These are phyloP conservation scores for Clohesyomyces aquaticus DNA, from an alignment of 495 filamentous ascomycete species.

Conservation along the genomic window DNA sequence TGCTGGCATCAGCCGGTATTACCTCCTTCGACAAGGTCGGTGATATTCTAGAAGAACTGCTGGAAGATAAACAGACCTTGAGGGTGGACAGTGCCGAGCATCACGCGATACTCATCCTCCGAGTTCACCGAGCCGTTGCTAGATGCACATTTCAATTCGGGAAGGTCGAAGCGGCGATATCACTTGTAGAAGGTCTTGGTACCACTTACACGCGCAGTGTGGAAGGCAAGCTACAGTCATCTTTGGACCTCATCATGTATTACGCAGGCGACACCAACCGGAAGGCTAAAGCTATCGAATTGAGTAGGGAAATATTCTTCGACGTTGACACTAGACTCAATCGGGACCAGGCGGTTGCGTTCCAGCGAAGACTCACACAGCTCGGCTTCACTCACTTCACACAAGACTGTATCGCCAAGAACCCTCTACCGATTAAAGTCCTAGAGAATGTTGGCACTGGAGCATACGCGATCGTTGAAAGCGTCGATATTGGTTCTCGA, in stretches of 20 bases:
- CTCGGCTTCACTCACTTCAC: constrained; percentile 23
- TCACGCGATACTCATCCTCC: constrained; percentile 1
- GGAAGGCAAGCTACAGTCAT: constrained; percentile 15
- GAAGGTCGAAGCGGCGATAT: constrained; percentile 18
- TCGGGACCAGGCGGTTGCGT: constrained; percentile 14
- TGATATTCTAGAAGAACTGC: neutral
- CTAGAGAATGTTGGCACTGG: constrained; percentile 29
- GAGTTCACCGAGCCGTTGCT: constrained; percentile 12
- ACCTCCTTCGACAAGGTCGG: neutral
- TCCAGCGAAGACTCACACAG: constrained; percentile 5
- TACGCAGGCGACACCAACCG: neutral
- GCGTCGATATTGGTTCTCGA: constrained; percentile 13
- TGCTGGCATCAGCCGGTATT: neutral
- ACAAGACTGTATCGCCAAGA: neutral
- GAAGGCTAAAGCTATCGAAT: constrained; percentile 1
- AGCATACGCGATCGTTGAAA: constrained; percentile 31
- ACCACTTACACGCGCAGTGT: neutral
- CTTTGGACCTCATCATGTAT: constrained; percentile 7
- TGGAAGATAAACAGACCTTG: neutral
- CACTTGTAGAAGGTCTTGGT: constrained; percentile 3
- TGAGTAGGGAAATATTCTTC: constrained; percentile 16
- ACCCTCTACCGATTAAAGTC: constrained; percentile 14
- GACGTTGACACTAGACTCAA: constrained; percentile 16
- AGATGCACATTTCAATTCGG: constrained; percentile 17
- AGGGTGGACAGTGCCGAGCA: constrained; percentile 19